Conservation (phyloP, 768 basidiomycete species). For the Udeniomyces megalosporus region DNA sequence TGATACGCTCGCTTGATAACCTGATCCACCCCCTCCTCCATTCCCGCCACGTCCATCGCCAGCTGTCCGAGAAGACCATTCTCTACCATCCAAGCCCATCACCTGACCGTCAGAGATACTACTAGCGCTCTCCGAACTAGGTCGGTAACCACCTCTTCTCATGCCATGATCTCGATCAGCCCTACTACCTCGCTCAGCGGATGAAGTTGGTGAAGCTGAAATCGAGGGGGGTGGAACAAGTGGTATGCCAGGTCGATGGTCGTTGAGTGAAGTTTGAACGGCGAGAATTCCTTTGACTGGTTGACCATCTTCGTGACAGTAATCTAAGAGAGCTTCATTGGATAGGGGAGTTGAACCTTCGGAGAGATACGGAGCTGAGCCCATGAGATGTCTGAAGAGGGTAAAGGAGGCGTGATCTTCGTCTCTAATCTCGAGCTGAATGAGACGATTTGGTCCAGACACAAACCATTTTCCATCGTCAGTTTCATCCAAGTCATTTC, state of each 20-base stretch:
- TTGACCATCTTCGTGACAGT: slow-evolving; percentile 60
- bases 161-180: slow-evolving; percentile 45
- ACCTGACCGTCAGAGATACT: slow-evolving; percentile 7
- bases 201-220: slow-evolving; percentile 36
- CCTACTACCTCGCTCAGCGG: slow-evolving; percentile 57
- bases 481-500: not conserved
- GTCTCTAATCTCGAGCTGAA: slow-evolving; percentile 42
- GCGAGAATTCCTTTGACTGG: slow-evolving; percentile 68
- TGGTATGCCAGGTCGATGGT: slow-evolving; percentile 43
- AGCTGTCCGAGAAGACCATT: no score
- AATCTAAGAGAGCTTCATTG: slow-evolving; percentile 51
- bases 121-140: slow-evolving; percentile 7
- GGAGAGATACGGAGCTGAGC: slow-evolving; percentile 33
- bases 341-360: slow-evolving; percentile 57
- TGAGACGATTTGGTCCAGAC: no score
- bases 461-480: no score
- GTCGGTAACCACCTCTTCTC: slow-evolving; percentile 35
- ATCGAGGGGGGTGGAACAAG: slow-evolving; percentile 43
- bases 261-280: slow-evolving; percentile 35
- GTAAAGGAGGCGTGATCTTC: slow-evolving; percentile 63
- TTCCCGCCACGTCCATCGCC: not conserved
- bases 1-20: not conserved
- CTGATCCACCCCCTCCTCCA: not conserved
- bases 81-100: not conserved
- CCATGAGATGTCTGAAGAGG: slow-evolving; percentile 79